Evolutionary conservation across 2,329 filamentous ascomycete genomes (phyloP), one percentile per base, ranked within the genome.

Genomic region (Colletotrichum navitas): DNA sequence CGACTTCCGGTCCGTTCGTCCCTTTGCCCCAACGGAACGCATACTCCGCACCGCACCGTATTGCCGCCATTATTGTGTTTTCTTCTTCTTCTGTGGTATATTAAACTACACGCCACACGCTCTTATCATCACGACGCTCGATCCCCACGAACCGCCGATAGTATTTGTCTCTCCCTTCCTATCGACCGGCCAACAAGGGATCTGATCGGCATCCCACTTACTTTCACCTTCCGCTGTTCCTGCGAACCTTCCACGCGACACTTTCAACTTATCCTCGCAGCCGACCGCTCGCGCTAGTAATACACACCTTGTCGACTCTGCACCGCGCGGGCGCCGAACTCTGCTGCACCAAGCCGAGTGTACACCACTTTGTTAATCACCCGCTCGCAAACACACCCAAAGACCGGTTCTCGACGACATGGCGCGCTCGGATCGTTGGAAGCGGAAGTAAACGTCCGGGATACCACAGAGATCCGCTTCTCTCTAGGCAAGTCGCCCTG

Each of bases 361-460:
- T 55, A 64, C 54, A 68, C 63, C 54, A 66, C 36, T 18, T 21
- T 47, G 26, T 49, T 56, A 66, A 55, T 34, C 55, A 36, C 39
- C n/a, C 43, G 29, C 61, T 29, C 55, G 16, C 39, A 68, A 36
- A 41, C 41, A 36, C 47, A 66, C 51, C n/a, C 56, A 60, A 68
- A 32, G 29, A 72, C 54, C 56, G 54, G 47, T 36, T 34, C 39
- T 59, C 65, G 65, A 64, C 66, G 67, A 70, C 62, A 72, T 72
- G 70, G 70, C 70, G 70, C 70, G 62, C 70, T 72, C 70, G 55
- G 70, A 72, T 66, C 62, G 66, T 62, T 66, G 70, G 67, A 72
- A 63, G 62, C 67, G 62, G 67, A 45, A 43, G 62, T 72, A 72
- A 72, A 71, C 67, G 70, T 69, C 61, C 62, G 67, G 67, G 61